phyloP scores from a whole-genome alignment of 768 basidiomycete species.

The Butyriboletus loyo region DNA sequence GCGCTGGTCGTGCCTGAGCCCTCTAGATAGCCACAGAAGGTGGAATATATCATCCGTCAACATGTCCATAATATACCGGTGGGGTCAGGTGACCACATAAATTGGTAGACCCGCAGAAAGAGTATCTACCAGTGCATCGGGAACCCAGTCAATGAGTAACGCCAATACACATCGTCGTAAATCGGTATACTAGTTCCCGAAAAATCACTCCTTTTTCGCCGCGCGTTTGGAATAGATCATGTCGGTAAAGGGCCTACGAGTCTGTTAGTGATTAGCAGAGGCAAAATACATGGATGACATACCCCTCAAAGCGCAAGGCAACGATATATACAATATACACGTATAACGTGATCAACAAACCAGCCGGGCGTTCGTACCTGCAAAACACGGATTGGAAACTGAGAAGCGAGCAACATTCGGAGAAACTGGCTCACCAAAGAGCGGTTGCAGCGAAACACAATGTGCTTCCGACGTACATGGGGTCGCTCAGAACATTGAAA shows the following conservation, averaged over 20 bases:
- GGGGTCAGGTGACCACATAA: not conserved
- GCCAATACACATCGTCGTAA: not conserved
- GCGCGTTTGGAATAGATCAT: conserved; percentile 70
- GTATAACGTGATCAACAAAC: conserved; percentile 73
- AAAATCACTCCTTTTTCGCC: conserved; percentile 18
- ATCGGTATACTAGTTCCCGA: not conserved
- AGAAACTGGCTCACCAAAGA: conserved; percentile 61
- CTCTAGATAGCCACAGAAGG: not conserved
- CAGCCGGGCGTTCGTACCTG: conserved; percentile 86
- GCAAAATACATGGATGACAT: conserved; percentile 27
- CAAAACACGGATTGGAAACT: not conserved
- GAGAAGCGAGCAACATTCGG: not conserved
- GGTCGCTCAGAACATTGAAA: conserved; percentile 88
- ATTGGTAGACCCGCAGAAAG: not conserved
- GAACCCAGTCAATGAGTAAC: not conserved
- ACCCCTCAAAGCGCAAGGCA: conserved; percentile 91
- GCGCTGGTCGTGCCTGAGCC: not conserved
- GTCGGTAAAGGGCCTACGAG: conserved; percentile 67
- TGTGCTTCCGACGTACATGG: conserved; percentile 97
- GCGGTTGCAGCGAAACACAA: conserved; percentile 85
- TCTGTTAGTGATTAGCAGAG: not conserved
- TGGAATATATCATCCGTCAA: not conserved
- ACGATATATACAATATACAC: conserved; percentile 83
- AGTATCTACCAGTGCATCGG: not conserved
- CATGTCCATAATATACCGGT: not conserved